These are phyloP conservation scores for Epichloe sibirici DNA, from an alignment of 2,329 filamentous ascomycete genomes.

Conservation along the genomic window DNA sequence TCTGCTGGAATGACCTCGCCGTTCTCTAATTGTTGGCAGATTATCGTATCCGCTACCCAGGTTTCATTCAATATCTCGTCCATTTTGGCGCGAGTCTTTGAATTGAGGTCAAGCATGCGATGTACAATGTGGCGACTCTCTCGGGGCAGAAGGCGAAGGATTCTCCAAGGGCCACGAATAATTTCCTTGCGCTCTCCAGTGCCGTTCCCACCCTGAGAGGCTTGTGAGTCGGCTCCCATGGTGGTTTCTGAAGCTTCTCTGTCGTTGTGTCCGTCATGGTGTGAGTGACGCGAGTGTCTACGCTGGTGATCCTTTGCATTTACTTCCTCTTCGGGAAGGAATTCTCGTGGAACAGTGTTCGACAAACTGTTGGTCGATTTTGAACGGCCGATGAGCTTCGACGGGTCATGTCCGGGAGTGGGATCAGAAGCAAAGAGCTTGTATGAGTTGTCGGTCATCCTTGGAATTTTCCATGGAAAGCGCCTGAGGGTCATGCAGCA, in stretches of 20 bases:
- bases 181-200: slow-evolving; percentile 52
- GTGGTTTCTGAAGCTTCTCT: slow-evolving; percentile 1
- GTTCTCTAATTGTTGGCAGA: slow-evolving; percentile 65
- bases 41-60: slow-evolving; percentile 77
- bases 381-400: slow-evolving; percentile 35
- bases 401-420: slow-evolving; percentile 57
- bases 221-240: slow-evolving; percentile 7
- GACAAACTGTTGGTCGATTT: slow-evolving; percentile 32
- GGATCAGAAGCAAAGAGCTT: slow-evolving; percentile 83
- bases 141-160: slow-evolving; percentile 74
- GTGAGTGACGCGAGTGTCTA: slow-evolving; percentile 3
- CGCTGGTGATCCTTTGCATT: slow-evolving; percentile 14
- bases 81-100: slow-evolving; percentile 71
- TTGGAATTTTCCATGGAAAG: slow-evolving; percentile 95
- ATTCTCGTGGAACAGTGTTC: slow-evolving; percentile 27
- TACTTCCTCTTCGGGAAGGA: slow-evolving; percentile 22
- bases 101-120: slow-evolving; percentile 83
- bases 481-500: slow-evolving; percentile 94
- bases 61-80: slow-evolving; percentile 76
- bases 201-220: slow-evolving; percentile 6
- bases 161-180: slow-evolving; percentile 85
- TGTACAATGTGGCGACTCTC: slow-evolving; percentile 85
- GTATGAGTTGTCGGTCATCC: slow-evolving; percentile 85
- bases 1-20: slow-evolving; percentile 60
- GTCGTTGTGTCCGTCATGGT: slow-evolving; percentile 2